Evolutionary conservation across 1,284 basidiomycete species (phyloP).

Genomic region (Erythrobasidium hasegawianum): DNA sequence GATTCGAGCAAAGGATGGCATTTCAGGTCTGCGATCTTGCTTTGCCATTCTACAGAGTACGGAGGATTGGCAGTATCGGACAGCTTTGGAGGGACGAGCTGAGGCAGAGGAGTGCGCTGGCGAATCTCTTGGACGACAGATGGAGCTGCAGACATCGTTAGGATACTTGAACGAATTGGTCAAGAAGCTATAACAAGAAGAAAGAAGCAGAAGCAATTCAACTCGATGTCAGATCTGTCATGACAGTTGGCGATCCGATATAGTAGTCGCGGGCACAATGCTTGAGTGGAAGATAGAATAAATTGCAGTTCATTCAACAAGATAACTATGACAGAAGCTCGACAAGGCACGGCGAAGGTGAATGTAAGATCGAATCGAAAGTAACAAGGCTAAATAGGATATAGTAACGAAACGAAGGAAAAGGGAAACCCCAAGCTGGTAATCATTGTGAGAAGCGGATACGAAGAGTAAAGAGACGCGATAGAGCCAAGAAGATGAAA

Average conservation of each 20-base stretch:
- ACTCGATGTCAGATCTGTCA: too few relatives aligned
- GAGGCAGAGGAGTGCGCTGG: conserved; percentile 21
- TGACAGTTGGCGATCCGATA: too few relatives aligned
- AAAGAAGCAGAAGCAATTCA: too few relatives aligned
- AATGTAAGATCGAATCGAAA: background rate
- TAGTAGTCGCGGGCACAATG: too few relatives aligned
- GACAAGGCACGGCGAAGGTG: background rate
- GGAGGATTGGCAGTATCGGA: conserved; percentile 29
- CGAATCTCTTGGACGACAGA: conserved; percentile 25
- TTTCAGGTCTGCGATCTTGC: conserved; percentile 32
- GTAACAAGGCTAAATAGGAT: background rate
- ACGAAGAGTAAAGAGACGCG: too few relatives aligned
- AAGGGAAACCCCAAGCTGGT: background rate
- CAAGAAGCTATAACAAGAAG: too few relatives aligned
- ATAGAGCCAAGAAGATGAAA: background rate
- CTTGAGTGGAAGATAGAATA: too few relatives aligned
- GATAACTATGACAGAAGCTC: too few relatives aligned
- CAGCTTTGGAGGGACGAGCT: conserved; percentile 30
- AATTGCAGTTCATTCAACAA: too few relatives aligned
- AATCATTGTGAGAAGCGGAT: too few relatives aligned
- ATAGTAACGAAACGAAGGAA: background rate
- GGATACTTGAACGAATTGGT: too few relatives aligned
- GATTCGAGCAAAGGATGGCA: conserved; percentile 34
- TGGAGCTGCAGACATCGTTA: conserved; percentile 9
- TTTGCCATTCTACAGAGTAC: conserved; percentile 8